These are phyloP conservation scores for Spirogloea muscicola DNA, from an alignment of 139 green algal genomes.

Conservation along the genomic window DNA sequence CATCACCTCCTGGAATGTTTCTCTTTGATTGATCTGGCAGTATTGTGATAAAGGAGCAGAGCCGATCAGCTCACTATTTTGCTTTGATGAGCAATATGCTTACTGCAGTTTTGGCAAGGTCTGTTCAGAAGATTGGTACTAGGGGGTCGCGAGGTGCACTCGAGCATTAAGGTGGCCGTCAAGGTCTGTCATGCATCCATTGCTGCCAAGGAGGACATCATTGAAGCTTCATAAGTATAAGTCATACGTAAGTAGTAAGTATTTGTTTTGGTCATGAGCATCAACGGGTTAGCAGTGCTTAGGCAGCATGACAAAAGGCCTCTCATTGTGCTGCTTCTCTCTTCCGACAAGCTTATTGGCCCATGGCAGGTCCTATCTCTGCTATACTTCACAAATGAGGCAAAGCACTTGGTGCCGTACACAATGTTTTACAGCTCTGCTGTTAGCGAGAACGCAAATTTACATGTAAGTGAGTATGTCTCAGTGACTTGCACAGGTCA, in stretches of 20 bases:
- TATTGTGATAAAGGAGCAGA: not conserved
- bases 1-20: not conserved
- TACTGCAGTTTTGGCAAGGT: not conserved
- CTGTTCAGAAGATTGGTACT: constrained; percentile 2
- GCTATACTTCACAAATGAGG: constrained; percentile 1
- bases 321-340: not conserved
- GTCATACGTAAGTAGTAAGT: not conserved
- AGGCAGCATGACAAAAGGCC: not conserved
- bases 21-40: not conserved
- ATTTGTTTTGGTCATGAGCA: too few species aligned
- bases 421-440: constrained; percentile 18
- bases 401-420: not conserved
- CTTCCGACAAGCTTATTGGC: too few species aligned
- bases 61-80: not conserved
- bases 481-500: not conserved
- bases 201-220: constrained; percentile 1
- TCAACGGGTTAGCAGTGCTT: too few species aligned
- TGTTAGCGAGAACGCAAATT: constrained; percentile 15
- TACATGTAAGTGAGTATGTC: constrained; percentile 2
- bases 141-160: not conserved
- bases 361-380: not conserved
- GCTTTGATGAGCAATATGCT: not conserved
- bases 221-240: not conserved
- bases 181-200: constrained; percentile 19
- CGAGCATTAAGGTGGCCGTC: not conserved